Conservation (phyloP, 148 eudicot species). For the Arbutus unedo region DNA sequence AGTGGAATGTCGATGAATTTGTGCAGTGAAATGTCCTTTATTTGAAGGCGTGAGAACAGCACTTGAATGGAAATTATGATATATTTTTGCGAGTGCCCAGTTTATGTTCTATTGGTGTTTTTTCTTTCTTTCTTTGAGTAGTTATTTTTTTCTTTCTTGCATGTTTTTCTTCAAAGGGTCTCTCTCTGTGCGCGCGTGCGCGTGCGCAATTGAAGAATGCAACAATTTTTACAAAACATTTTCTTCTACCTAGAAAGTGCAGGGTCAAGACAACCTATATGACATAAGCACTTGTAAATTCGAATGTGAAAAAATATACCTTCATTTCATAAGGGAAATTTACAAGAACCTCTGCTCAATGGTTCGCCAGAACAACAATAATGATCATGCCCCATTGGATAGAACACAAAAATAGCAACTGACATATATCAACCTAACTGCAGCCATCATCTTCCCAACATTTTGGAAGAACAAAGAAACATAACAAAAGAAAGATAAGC, state of each 20-base stretch:
- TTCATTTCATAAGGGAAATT: background rate
- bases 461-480: background rate
- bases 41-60: background rate
- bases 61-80: background rate
- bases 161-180: background rate
- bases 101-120: background rate
- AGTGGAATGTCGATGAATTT: background rate
- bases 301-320: background rate
- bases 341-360: constrained; percentile 6
- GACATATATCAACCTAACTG: background rate
- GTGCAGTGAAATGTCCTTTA: background rate
- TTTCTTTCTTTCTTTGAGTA: background rate
- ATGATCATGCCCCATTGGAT: background rate
- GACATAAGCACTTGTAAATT: background rate
- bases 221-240: background rate
- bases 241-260: background rate
- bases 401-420: background rate
- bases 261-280: background rate
- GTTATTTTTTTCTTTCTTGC: background rate
- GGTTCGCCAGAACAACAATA: background rate
- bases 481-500: background rate
- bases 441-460: background rate
- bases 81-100: background rate
- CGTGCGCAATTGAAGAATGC: background rate
- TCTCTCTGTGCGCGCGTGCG: background rate